Conservation (phyloP, 2,329 filamentous ascomycete species). For the Talaromyces amestolkiae region DNA sequence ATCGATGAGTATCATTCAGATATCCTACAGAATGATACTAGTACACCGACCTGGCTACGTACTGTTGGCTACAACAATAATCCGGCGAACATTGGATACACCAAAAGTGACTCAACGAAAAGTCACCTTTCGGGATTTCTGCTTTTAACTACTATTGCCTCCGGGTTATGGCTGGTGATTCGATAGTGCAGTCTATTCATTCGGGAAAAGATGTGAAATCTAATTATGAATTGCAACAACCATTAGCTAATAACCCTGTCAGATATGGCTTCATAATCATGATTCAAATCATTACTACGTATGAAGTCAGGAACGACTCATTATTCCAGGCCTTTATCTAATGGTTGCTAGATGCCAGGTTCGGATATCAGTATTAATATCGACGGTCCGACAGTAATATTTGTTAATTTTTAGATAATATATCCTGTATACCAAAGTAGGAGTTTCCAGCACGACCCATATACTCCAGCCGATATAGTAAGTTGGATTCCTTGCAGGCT, state of each 20-base stretch:
- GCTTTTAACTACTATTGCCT: neutral
- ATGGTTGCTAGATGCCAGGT: too few species aligned
- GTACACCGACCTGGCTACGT: conserved; percentile 19
- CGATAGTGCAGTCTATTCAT: neutral
- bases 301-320: neutral
- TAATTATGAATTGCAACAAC: neutral
- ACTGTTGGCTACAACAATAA: conserved; percentile 24
- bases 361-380: too few species aligned
- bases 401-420: too few species aligned
- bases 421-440: too few species aligned
- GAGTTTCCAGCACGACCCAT: too few species aligned
- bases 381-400: too few species aligned
- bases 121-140: neutral
- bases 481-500: too few species aligned
- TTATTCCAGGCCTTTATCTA: neutral
- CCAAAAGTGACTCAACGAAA: conserved; percentile 1
- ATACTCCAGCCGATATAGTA: too few species aligned
- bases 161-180: neutral
- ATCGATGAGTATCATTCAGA: conserved; percentile 23
- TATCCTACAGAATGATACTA: conserved; percentile 17
- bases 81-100: conserved; percentile 21
- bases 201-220: neutral
- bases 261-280: neutral
- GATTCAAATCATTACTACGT: neutral
- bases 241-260: too few species aligned